Percentiles rank a stretch among this genome's conserved stretches.
Conservation (phyloP, 1,284 basidiomycete genomes). For the Cronartium ribicola region DNA sequence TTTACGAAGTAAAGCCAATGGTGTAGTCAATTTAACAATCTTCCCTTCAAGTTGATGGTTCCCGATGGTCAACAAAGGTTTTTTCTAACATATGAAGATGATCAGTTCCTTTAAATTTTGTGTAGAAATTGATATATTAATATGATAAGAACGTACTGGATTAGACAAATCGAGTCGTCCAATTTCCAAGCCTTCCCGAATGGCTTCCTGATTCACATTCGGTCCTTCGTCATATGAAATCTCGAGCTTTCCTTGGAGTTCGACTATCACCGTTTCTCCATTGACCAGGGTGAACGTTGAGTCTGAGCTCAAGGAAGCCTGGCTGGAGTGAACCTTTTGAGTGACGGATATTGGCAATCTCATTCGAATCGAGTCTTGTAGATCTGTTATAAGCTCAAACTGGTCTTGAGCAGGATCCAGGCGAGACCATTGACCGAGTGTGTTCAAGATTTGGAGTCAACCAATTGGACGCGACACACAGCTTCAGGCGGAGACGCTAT, state of each 20-base stretch:
- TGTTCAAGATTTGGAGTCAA: too few species aligned
- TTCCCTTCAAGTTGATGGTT: conserved; percentile 42
- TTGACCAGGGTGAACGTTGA: conserved; percentile 2
- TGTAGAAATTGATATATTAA: neutral
- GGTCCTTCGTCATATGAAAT: conserved; percentile 3
- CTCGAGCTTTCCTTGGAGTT: conserved; percentile 40
- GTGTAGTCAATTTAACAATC: conserved; percentile 14
- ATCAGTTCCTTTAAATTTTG: neutral
- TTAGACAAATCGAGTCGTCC: conserved; percentile 24
- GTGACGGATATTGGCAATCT: conserved; percentile 5
- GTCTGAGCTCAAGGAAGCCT: neutral
- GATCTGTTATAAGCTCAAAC: too few species aligned
- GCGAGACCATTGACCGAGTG: too few species aligned
- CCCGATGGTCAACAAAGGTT: conserved; percentile 35
- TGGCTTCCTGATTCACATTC: neutral
- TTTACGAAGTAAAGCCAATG: conserved; percentile 24
- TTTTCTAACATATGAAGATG: conserved; percentile 12
- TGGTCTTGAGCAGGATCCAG: too few species aligned
- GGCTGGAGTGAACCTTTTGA: neutral
- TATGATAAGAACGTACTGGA: conserved; percentile 2
- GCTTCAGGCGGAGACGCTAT: too few species aligned
- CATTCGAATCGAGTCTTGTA: neutral
- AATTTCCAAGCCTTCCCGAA: conserved; percentile 19
- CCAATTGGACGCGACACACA: too few species aligned
- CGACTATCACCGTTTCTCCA: conserved; percentile 36